A percentile compares a stretch with the other conserved stretches of the same genome.
These are phyloP conservation scores for Trichaptum fuscoviolaceum DNA, from an alignment of 768 basidiomycete genomes.

Conservation along the genomic window DNA sequence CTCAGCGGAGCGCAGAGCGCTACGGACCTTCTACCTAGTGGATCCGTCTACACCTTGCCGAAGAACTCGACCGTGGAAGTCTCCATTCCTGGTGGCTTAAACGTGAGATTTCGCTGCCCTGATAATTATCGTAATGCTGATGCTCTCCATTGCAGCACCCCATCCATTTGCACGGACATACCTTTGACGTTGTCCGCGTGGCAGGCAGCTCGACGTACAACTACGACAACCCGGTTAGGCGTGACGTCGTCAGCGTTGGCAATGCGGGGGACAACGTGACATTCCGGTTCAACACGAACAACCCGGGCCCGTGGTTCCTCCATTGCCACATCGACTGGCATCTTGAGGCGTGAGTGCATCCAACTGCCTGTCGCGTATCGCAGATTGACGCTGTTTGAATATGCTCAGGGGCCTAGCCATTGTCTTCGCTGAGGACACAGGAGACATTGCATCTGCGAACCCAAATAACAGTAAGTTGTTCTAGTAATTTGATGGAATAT, in stretches of 20 bases:
- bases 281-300: constrained; percentile 11
- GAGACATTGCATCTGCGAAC: constrained; percentile 12
- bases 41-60: constrained; percentile 5
- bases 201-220: constrained; percentile 35
- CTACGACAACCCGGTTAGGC: constrained; percentile 47
- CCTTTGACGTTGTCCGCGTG: constrained; percentile 40
- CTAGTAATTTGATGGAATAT: background rate
- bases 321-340: constrained; percentile 45
- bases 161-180: constrained; percentile 23
- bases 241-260: constrained; percentile 25
- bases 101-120: background rate
- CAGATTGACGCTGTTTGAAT: constrained; percentile 2
- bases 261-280: constrained; percentile 5
- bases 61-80: constrained; percentile 5
- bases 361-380: background rate
- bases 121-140: too few species aligned
- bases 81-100: constrained; percentile 8
- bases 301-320: constrained; percentile 12
- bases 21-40: constrained; percentile 8
- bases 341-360: constrained; percentile 30
- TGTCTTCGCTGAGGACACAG: constrained; percentile 34
- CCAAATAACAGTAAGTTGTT: background rate
- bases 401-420: constrained; percentile 31
- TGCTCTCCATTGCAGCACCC: background rate
- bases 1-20: constrained; percentile 7